phyloP scores from a whole-genome alignment of 169 alveolate genomes.

The Plasmodium gallinaceum region DNA sequence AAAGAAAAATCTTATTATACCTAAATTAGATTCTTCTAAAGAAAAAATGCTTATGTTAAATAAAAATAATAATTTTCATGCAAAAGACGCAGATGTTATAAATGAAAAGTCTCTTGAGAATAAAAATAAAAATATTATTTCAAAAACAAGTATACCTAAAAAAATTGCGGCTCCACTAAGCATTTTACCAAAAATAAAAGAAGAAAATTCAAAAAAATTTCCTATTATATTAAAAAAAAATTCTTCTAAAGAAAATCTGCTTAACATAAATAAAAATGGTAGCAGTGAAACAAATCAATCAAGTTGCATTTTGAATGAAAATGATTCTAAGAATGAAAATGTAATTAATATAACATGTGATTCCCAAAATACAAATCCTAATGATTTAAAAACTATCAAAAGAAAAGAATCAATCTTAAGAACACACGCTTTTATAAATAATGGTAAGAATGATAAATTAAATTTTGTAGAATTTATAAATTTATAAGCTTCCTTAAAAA shows the following conservation, averaged over 20 bases:
- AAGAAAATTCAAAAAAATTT: conserved; percentile 15
- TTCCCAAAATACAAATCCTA: neutral
- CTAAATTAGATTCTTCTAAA: neutral
- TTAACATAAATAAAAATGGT: conserved; percentile 10
- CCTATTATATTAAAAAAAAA: conserved; percentile 18
- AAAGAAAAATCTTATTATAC: neutral
- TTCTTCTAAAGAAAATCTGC: conserved; percentile 9
- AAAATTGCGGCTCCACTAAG: neutral
- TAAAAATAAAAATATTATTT: neutral
- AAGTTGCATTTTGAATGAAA: neutral
- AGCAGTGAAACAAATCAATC: conserved; percentile 1
- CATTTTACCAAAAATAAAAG: conserved; percentile 24
- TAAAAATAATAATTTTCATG: neutral
- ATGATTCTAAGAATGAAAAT: neutral
- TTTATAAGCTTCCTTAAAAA: neutral
- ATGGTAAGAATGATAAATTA: conserved; percentile 9
- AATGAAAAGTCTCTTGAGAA: neutral
- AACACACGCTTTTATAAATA: neutral
- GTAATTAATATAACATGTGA: neutral
- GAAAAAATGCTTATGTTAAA: neutral
- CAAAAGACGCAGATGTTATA: neutral
- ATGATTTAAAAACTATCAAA: neutral
- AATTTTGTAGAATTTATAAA: neutral
- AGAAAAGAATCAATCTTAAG: neutral
- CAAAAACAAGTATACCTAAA: neutral